Conservation (phyloP, 2,329 filamentous ascomycete species). For the Byssoonygena ceratinophila region DNA sequence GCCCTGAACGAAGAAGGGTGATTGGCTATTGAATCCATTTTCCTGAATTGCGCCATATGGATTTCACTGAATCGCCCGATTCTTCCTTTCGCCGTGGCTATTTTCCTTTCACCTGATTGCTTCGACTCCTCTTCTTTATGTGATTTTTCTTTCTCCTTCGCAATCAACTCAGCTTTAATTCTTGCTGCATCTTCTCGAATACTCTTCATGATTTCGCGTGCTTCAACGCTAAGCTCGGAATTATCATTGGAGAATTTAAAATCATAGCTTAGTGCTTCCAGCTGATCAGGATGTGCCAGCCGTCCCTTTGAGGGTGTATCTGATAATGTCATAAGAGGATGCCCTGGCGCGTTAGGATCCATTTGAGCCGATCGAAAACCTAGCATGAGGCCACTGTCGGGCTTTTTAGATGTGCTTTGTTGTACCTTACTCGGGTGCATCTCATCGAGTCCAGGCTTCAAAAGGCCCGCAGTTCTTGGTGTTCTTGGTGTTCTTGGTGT, state of each 20-base stretch:
- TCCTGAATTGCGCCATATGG: conserved; percentile 83
- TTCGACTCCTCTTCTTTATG: conserved; percentile 39
- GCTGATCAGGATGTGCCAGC: conserved; percentile 26
- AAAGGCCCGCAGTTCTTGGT: conserved; percentile 53
- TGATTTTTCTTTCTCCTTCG: conserved; percentile 48
- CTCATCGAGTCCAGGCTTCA: conserved; percentile 63
- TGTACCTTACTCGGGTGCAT: conserved; percentile 88
- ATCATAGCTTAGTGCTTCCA: conserved; percentile 37
- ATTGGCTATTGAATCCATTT: conserved; percentile 91
- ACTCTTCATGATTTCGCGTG: conserved; percentile 51
- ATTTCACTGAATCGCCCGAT: conserved; percentile 69
- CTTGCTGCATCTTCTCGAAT: conserved; percentile 60
- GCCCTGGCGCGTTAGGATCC: conserved; percentile 21
- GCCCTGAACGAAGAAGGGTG: conserved; percentile 65
- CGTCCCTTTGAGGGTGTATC: conserved; percentile 37
- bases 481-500: conserved; percentile 58
- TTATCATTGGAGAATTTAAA: conserved; percentile 38
- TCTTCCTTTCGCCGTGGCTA: conserved; percentile 70
- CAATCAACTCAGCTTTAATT: conserved; percentile 58
- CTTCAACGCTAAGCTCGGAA: conserved; percentile 39
- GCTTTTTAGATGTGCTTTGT: conserved; percentile 59
- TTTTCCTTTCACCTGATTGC: conserved; percentile 49
- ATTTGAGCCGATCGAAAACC: conserved; percentile 67
- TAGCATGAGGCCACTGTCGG: conserved; percentile 68
- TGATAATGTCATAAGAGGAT: conserved; percentile 19